Evolutionary conservation across 2,329 filamentous ascomycete species (phyloP).

Genomic region (Nemania abortiva): DNA sequence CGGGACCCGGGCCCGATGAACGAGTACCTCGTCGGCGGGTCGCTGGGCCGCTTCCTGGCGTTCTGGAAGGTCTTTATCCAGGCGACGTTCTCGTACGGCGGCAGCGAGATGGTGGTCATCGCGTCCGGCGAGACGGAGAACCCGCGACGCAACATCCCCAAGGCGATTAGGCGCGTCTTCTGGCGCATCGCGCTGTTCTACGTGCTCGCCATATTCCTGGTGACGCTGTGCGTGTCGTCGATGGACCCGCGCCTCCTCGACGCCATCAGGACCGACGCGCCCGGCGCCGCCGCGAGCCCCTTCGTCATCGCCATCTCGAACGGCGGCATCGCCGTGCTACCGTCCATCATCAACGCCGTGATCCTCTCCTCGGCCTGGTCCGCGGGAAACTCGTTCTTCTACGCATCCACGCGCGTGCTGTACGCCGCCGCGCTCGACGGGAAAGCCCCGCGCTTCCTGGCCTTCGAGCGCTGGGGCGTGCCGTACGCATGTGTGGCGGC

Average conservation of each 20-base stretch:
- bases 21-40: constrained; percentile 55
- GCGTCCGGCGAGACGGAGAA: constrained; percentile 71
- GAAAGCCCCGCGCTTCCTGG: constrained; percentile 62
- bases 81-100: constrained; percentile 62
- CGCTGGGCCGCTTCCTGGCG: constrained; percentile 56
- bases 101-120: constrained; percentile 58
- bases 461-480: constrained; percentile 68
- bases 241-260: constrained; percentile 50
- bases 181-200: constrained; percentile 76
- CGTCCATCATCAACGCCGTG: constrained; percentile 75
- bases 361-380: constrained; percentile 63
- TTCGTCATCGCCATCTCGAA: constrained; percentile 75
- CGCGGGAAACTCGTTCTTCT: constrained; percentile 52
- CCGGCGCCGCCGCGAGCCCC: constrained; percentile 58
- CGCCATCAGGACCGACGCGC: constrained; percentile 46
- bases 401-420: constrained; percentile 50
- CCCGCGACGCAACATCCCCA: constrained; percentile 71
- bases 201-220: constrained; percentile 69
- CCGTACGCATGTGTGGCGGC: constrained; percentile 69
- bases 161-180: constrained; percentile 75
- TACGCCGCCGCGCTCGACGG: constrained; percentile 63
- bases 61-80: constrained; percentile 62
- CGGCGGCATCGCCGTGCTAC: constrained; percentile 70
- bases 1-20: constrained; percentile 58
- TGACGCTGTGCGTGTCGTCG: constrained; percentile 53